A percentile compares a stretch with the other conserved stretches of the same genome.
Evolutionary conservation across 495 filamentous ascomycete genomes (phyloP).

Genomic region (Platismatia glauca): DNA sequence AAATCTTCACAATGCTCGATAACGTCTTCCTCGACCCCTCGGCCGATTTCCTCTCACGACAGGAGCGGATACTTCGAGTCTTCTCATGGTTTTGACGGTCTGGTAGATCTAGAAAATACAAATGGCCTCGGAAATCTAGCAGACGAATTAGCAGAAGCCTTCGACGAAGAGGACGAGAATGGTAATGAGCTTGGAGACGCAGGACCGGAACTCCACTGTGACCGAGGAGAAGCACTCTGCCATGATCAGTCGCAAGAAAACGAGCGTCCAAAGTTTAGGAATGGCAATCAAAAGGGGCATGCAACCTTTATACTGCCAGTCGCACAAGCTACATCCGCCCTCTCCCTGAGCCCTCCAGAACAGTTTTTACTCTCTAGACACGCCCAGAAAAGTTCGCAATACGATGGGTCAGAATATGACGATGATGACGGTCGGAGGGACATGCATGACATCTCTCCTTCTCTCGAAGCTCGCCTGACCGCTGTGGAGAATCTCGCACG

Average conservation of each 20-base stretch:
- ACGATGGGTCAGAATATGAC: constrained; percentile 52
- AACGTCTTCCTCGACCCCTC: constrained; percentile 7
- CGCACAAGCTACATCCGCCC: neutral
- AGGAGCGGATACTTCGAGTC: constrained; percentile 6
- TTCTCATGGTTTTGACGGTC: constrained; percentile 32
- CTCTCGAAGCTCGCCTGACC: constrained; percentile 65
- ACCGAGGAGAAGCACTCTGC: neutral
- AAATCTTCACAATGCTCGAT: constrained; percentile 19
- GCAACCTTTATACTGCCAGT: neutral
- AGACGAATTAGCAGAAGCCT: constrained; percentile 61
- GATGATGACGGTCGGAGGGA: constrained; percentile 65
- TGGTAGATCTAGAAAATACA: constrained; percentile 25
- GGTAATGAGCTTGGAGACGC: neutral
- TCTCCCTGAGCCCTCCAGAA: constrained; percentile 10
- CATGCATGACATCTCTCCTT: constrained; percentile 58
- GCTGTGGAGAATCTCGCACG: constrained; percentile 66
- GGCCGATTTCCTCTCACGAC: constrained; percentile 8
- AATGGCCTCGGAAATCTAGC: constrained; percentile 75
- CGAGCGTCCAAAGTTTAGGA: neutral
- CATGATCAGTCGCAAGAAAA: constrained; percentile 1
- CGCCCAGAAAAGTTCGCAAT: constrained; percentile 41
- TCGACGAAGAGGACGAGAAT: constrained; percentile 44
- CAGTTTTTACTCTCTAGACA: constrained; percentile 24
- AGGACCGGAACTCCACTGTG: neutral
- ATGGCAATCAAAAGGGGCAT: neutral